Evolutionary conservation across 2,329 filamentous ascomycete genomes (phyloP).

Genomic region (Pseudocercospora ulei): DNA sequence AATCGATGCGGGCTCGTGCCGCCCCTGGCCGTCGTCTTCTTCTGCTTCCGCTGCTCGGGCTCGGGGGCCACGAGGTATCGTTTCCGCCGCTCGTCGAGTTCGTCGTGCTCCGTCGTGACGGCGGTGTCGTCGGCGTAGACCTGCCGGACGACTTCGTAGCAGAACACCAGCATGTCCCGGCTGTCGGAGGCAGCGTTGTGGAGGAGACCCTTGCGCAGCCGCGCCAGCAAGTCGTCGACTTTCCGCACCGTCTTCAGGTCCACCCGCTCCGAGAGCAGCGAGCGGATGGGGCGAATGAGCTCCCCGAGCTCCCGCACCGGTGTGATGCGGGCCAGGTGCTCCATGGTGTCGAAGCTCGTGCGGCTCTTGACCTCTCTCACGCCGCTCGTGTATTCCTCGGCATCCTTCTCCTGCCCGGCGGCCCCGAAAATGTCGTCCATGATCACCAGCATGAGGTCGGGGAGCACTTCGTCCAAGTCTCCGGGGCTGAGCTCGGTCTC

Average conservation of each 20-base stretch:
- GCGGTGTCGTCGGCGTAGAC: conserved; percentile 50
- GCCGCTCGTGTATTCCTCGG: conserved; percentile 84
- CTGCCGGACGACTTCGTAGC: conserved; percentile 85
- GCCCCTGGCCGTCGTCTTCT: conserved; percentile 48
- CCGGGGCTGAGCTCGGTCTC: conserved; percentile 49
- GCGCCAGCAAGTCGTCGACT: conserved; percentile 75
- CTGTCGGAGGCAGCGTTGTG: conserved; percentile 70
- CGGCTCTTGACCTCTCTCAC: conserved; percentile 98
- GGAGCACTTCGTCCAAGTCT: conserved; percentile 78
- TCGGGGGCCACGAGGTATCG: conserved; percentile 66
- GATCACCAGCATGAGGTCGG: conserved; percentile 67
- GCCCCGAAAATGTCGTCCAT: conserved; percentile 97
- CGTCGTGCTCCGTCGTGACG: conserved; percentile 25
- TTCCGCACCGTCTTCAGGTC: conserved; percentile 75
- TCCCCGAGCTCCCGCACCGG: conserved; percentile 64
- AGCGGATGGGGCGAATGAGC: conserved; percentile 67
- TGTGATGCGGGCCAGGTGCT: conserved; percentile 73
- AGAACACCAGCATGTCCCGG: conserved; percentile 80
- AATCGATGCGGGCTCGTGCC: conserved; percentile 69
- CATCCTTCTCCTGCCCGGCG: conserved; percentile 90
- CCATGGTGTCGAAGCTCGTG: conserved; percentile 97
- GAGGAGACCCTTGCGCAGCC: conserved; percentile 72
- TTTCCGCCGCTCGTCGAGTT: conserved; percentile 20
- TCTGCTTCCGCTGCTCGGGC: conserved; percentile 66
- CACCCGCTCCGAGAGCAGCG: conserved; percentile 71